These are phyloP conservation scores for Ceratocystis colombiana DNA, from an alignment of 2,329 filamentous ascomycete species.

Conservation along the genomic window DNA sequence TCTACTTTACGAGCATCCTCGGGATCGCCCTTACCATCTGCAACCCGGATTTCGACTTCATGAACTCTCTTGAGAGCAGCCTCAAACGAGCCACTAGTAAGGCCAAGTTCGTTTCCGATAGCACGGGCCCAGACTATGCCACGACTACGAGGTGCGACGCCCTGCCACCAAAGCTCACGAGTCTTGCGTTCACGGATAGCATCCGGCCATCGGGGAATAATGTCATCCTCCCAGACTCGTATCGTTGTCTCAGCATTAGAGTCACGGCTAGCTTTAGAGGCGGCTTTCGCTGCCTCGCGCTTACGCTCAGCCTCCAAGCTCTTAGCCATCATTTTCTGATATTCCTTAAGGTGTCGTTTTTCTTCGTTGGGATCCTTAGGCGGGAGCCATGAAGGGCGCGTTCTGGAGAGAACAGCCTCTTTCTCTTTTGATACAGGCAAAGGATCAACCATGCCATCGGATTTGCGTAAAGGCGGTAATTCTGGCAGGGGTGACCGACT, in stretches of 20 bases:
- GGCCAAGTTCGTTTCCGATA: slow-evolving; percentile 61
- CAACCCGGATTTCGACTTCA: slow-evolving; percentile 49
- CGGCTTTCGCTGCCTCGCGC: slow-evolving; percentile 44
- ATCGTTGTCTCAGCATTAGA: slow-evolving; percentile 45
- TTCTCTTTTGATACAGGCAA: slow-evolving; percentile 78
- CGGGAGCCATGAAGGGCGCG: slow-evolving; percentile 72
- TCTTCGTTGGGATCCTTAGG: slow-evolving; percentile 87
- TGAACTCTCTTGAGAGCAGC: slow-evolving; percentile 59
- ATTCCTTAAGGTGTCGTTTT: slow-evolving; percentile 74
- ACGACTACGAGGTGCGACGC: slow-evolving; percentile 59
- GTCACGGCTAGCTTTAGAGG: slow-evolving; percentile 45
- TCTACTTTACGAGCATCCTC: slow-evolving; percentile 47
- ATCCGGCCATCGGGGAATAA: slow-evolving; percentile 64
- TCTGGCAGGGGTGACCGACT: slow-evolving; percentile 49
- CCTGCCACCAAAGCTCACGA: slow-evolving; percentile 73
- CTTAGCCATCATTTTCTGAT: slow-evolving; percentile 68
- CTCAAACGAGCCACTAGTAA: slow-evolving; percentile 57
- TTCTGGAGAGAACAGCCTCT: slow-evolving; percentile 70
- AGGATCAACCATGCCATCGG: slow-evolving; percentile 75
- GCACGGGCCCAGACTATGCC: slow-evolving; percentile 60
- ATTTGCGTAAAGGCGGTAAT: slow-evolving; percentile 57
- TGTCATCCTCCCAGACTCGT: slow-evolving; percentile 63
- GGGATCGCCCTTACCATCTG: slow-evolving; percentile 40
- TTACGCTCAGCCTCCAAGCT: slow-evolving; percentile 51
- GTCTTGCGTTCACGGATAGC: slow-evolving; percentile 60